phyloP scores from a whole-genome alignment of 768 basidiomycete genomes.

The Termitomyces sp. region DNA sequence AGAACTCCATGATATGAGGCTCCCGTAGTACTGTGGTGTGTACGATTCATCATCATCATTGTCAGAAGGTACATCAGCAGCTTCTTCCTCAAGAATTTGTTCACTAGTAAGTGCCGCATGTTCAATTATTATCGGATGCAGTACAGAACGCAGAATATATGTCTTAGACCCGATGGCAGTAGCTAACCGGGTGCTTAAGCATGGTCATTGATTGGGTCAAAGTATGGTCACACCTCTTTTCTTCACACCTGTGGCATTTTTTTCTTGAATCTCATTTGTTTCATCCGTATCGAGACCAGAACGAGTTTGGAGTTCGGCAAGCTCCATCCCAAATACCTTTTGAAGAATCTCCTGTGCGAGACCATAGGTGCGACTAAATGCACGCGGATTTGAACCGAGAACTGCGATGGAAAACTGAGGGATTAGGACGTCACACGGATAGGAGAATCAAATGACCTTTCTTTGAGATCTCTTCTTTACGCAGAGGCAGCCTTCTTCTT shows the following conservation, averaged over 20 bases:
- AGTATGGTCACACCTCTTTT: conserved; percentile 47
- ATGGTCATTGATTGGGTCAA: background rate
- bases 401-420: conserved; percentile 17
- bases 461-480: conserved; percentile 83
- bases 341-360: conserved; percentile 60
- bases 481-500: conserved; percentile 57
- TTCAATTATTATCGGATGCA: conserved; percentile 59
- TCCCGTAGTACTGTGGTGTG: conserved; percentile 49
- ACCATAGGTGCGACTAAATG: conserved; percentile 61
- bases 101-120: conserved; percentile 51
- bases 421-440: background rate
- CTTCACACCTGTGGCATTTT: conserved; percentile 50
- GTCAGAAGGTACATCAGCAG: conserved; percentile 40
- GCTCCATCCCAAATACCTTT: conserved; percentile 75
- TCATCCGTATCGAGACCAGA: conserved; percentile 46
- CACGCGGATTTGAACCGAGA: conserved; percentile 34
- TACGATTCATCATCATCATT: conserved; percentile 42
- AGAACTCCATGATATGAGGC: conserved; percentile 68
- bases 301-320: conserved; percentile 69
- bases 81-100: conserved; percentile 44
- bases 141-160: conserved; percentile 76
- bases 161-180: conserved; percentile 61
- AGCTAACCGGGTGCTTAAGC: conserved; percentile 24
- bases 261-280: conserved; percentile 35
- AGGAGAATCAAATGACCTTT: conserved; percentile 45